A percentile compares a stretch with the other conserved stretches of the same genome.
These are phyloP conservation scores for Vitis cinerea DNA, from an alignment of 164 flowering plant species.

Conservation along the genomic window DNA sequence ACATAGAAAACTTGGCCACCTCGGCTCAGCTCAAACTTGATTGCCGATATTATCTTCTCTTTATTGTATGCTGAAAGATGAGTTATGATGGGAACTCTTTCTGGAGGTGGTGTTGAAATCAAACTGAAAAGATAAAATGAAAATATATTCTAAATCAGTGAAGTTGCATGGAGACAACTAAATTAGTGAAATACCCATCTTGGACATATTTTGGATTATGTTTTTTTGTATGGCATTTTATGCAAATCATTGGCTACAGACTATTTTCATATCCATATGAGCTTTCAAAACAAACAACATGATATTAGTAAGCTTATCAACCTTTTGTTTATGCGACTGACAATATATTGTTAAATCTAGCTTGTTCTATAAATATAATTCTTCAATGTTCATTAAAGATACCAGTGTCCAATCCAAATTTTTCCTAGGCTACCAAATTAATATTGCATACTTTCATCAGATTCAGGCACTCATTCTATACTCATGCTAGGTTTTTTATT, in stretches of 20 bases:
- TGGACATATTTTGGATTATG: not conserved
- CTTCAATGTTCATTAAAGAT: not conserved
- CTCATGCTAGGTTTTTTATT: no score
- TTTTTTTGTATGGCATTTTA: not conserved
- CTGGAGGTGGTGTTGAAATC: slow-evolving; percentile 96
- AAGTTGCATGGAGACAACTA: not conserved
- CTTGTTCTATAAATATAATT: not conserved
- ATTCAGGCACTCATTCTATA: no score
- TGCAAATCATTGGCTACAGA: not conserved
- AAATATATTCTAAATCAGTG: no score
- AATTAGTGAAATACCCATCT: not conserved
- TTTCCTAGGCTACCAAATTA: no score
- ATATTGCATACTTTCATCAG: no score
- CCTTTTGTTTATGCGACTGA: not conserved
- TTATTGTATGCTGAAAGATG: slow-evolving; percentile 73
- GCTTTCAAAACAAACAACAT: not conserved
- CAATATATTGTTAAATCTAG: not conserved
- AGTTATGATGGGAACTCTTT: slow-evolving; percentile 94
- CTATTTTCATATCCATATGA: not conserved
- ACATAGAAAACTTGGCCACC: slow-evolving; percentile 98
- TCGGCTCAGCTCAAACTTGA: slow-evolving; percentile 81
- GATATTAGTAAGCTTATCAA: not conserved
- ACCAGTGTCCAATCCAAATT: not conserved
- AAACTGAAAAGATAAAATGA: slow-evolving; percentile 52
- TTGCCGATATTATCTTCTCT: slow-evolving; percentile 68